These are phyloP conservation scores for Trametes meyenii DNA, from an alignment of 768 basidiomycete species.

Conservation along the genomic window DNA sequence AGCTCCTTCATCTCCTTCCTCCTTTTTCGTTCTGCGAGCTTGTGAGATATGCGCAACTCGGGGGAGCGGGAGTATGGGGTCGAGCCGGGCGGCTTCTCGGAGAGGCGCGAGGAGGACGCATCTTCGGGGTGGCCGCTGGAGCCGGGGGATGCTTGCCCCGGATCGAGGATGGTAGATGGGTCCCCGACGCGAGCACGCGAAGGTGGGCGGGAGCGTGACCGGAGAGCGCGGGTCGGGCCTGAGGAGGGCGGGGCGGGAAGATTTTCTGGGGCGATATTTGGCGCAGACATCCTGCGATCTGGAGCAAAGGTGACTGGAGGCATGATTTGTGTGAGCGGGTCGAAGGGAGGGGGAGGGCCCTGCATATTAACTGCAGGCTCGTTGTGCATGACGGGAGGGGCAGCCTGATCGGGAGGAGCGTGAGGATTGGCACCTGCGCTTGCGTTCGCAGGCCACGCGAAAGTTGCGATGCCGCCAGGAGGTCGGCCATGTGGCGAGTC, in stretches of 20 bases:
- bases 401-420: slow-evolving; percentile 38
- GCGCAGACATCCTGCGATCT: slow-evolving; percentile 80
- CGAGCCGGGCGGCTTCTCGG: slow-evolving; percentile 49
- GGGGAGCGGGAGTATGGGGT: slow-evolving; percentile 96
- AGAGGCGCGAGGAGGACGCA: slow-evolving; percentile 18
- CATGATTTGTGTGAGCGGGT: slow-evolving; percentile 43
- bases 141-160: slow-evolving; percentile 23
- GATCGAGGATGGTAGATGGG: slow-evolving; percentile 39
- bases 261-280: slow-evolving; percentile 46
- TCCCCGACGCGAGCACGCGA: slow-evolving; percentile 56
- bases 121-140: slow-evolving; percentile 22
- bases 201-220: slow-evolving; percentile 71
- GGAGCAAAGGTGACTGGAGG: slow-evolving; percentile 59
- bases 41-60: slow-evolving; percentile 93
- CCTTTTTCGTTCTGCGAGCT: slow-evolving; percentile 94
- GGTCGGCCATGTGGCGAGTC: slow-evolving; percentile 68
- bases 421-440: slow-evolving; percentile 35
- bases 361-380: slow-evolving; percentile 29
- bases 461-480: slow-evolving; percentile 65
- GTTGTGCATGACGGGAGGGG: slow-evolving; percentile 40
- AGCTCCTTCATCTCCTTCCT: slow-evolving; percentile 99
- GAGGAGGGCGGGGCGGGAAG: slow-evolving; percentile 48
- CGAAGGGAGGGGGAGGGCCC: slow-evolving; percentile 28
- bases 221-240: slow-evolving; percentile 54
- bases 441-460: slow-evolving; percentile 61